Percentiles rank a stretch among this genome's conserved stretches.
These are phyloP conservation scores for Mycena filopes DNA, from an alignment of 768 basidiomycete genomes.

Conservation along the genomic window DNA sequence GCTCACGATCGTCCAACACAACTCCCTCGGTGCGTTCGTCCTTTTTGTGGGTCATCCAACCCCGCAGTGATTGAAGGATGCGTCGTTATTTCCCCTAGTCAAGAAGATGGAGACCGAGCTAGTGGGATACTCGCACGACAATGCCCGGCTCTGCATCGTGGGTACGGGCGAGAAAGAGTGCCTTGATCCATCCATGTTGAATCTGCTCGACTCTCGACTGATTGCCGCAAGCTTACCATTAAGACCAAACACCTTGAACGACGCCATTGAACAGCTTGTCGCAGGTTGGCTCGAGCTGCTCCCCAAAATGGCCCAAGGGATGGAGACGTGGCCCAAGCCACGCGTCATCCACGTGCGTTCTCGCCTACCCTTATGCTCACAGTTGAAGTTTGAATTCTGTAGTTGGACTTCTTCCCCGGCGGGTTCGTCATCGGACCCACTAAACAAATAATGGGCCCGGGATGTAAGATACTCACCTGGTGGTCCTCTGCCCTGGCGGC, in stretches of 20 bases:
- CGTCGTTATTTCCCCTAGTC: not conserved
- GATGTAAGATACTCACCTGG: conserved; percentile 20
- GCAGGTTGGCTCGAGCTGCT: conserved; percentile 9
- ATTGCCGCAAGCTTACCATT: not conserved
- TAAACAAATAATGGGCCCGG: conserved; percentile 11
- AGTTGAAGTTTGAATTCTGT: not conserved
- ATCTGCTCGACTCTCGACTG: not conserved
- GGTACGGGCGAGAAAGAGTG: conserved; percentile 12
- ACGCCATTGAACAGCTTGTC: not conserved
- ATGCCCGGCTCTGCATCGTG: conserved; percentile 8
- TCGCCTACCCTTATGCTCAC: not conserved
- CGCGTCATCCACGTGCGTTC: conserved; percentile 13
- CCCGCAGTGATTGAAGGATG: no score
- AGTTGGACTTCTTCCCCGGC: conserved; percentile 20
- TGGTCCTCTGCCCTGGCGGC: not conserved
- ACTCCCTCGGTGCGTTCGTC: conserved; percentile 2
- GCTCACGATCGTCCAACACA: conserved; percentile 20
- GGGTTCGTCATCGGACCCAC: conserved; percentile 7
- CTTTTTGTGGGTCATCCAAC: not conserved
- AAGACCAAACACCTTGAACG: not conserved
- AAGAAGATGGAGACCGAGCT: conserved; percentile 13
- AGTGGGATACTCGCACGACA: conserved; percentile 1
- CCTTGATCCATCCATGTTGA: not conserved
- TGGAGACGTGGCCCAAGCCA: conserved; percentile 12
- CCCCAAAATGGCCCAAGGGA: not conserved